Evolutionary conservation across 208 protist species (phyloP).

Genomic region (Porcisia hertigi): DNA sequence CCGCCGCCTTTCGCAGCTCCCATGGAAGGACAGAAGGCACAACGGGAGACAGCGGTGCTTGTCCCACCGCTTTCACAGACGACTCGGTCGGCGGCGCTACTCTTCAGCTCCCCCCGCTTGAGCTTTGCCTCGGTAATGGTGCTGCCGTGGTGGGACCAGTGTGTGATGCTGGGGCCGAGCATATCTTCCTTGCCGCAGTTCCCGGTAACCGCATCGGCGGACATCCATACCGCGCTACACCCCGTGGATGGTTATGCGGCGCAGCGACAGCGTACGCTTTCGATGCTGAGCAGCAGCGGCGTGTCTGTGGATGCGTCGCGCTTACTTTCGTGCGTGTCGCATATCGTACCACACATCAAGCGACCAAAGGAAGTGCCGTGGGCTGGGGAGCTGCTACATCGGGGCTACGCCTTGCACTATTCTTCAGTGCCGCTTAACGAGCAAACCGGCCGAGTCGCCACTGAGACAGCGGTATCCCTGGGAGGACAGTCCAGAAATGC

Average conservation of each 20-base stretch:
- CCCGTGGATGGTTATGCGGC: constrained; percentile 34
- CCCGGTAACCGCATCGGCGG: neutral
- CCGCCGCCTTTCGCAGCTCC: neutral
- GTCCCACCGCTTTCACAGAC: neutral
- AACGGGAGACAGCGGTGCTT: neutral
- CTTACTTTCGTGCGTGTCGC: constrained; percentile 69
- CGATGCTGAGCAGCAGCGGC: constrained; percentile 44
- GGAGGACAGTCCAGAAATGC: neutral
- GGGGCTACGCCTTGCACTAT: constrained; percentile 55
- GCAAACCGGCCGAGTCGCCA: neutral
- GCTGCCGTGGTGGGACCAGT: constrained; percentile 74
- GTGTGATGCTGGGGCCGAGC: constrained; percentile 75
- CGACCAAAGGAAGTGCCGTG: constrained; percentile 39
- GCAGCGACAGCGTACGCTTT: constrained; percentile 39
- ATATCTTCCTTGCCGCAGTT: constrained; percentile 29
- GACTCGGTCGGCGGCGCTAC: constrained; percentile 27
- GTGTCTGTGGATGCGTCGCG: constrained; percentile 39
- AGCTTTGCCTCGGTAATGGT: constrained; percentile 70
- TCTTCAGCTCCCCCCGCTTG: constrained; percentile 56
- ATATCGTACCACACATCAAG: constrained; percentile 50
- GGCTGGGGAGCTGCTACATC: constrained; percentile 40
- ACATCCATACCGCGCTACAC: neutral
- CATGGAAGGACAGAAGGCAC: neutral
- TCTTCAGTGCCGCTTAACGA: constrained; percentile 14
- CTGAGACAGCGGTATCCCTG: neutral